A percentile compares a stretch with the other conserved stretches of the same genome.
phyloP scores from a whole-genome alignment of 1,139 yeast species.

The Kodamaea anthophila region DNA sequence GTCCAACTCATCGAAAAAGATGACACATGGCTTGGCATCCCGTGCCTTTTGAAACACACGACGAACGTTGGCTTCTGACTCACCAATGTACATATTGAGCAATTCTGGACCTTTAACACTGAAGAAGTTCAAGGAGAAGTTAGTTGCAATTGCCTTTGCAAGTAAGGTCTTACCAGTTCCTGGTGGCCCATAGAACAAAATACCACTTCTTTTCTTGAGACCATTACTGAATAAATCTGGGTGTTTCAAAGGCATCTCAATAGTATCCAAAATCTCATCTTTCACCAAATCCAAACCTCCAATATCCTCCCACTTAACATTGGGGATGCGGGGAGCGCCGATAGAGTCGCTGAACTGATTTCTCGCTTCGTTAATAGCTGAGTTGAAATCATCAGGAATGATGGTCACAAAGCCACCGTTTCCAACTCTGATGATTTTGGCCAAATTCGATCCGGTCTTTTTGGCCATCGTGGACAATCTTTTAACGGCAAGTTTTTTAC shows the following conservation, averaged over 20 bases:
- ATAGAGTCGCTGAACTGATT: conserved; percentile 87
- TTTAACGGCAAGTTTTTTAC: conserved; percentile 53
- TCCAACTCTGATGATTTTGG: conserved; percentile 30
- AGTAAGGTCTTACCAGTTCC: conserved; percentile 95
- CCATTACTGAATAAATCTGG: conserved; percentile 88
- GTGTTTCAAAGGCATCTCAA: conserved; percentile 90
- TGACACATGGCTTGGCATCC: conserved; percentile 96
- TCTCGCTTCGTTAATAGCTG: conserved; percentile 76
- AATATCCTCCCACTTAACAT: conserved; percentile 92
- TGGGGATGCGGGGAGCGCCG: conserved; percentile 95
- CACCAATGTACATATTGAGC: conserved; percentile 96
- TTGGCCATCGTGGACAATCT: conserved; percentile 33
- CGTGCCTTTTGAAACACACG: conserved; percentile 89
- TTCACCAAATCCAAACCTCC: conserved; percentile 88
- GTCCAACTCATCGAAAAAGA: conserved; percentile 93
- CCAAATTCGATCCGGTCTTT: conserved; percentile 12
- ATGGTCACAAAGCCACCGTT: conserved; percentile 53
- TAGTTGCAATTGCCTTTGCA: conserved; percentile 95
- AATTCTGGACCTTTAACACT: conserved; percentile 96
- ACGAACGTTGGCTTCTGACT: conserved; percentile 94
- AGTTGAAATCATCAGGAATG: conserved; percentile 59
- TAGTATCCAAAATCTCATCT: conserved; percentile 89
- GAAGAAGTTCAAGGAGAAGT: conserved; percentile 86
- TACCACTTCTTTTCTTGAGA: conserved; percentile 88
- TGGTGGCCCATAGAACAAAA: conserved; percentile 94